These are phyloP conservation scores for Aspergillus japonicus DNA, from an alignment of 2,329 filamentous ascomycete genomes.

Conservation along the genomic window DNA sequence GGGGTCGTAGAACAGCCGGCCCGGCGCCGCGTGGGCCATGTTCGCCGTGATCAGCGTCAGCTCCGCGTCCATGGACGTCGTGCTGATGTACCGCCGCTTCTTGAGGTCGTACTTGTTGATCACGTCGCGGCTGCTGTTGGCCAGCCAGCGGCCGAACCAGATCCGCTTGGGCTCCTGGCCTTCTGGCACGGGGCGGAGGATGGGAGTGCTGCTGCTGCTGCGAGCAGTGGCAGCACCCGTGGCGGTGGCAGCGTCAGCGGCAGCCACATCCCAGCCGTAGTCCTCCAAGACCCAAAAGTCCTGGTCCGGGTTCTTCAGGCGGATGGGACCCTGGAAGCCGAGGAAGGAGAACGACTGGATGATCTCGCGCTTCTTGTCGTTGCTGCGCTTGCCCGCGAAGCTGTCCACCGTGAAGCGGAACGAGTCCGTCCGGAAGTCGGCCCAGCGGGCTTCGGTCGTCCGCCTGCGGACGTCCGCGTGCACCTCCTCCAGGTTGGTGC, in stretches of 20 bases:
- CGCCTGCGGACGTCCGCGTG: slow-evolving; percentile 62
- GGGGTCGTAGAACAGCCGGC: slow-evolving; percentile 87
- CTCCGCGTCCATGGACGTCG: slow-evolving; percentile 96
- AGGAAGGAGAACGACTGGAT: slow-evolving; percentile 83
- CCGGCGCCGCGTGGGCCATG: slow-evolving; percentile 76
- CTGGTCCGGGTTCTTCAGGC: slow-evolving; percentile 70
- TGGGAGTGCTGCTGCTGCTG: neutral
- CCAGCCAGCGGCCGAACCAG: slow-evolving; percentile 72
- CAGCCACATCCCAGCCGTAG: slow-evolving; percentile 56
- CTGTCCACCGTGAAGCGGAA: slow-evolving; percentile 85
- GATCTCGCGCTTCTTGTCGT: slow-evolving; percentile 64
- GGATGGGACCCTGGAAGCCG: slow-evolving; percentile 73
- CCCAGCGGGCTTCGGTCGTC: slow-evolving; percentile 63
- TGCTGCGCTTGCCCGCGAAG: slow-evolving; percentile 71
- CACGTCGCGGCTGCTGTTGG: slow-evolving; percentile 64
- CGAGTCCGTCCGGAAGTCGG: slow-evolving; percentile 60
- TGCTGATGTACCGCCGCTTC: slow-evolving; percentile 89
- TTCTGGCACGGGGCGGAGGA: neutral
- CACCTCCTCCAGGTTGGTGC: slow-evolving; percentile 64
- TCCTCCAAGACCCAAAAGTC: slow-evolving; percentile 82
- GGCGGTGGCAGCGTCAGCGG: slow-evolving; percentile 21
- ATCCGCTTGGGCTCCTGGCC: slow-evolving; percentile 57
- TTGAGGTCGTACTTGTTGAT: slow-evolving; percentile 81
- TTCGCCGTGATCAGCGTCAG: slow-evolving; percentile 89
- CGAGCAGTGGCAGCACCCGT: neutral